A percentile compares a stretch with the other conserved stretches of the same genome.
phyloP scores from a whole-genome alignment of 2,329 filamentous ascomycete genomes.

The Ilyonectria destructans region DNA sequence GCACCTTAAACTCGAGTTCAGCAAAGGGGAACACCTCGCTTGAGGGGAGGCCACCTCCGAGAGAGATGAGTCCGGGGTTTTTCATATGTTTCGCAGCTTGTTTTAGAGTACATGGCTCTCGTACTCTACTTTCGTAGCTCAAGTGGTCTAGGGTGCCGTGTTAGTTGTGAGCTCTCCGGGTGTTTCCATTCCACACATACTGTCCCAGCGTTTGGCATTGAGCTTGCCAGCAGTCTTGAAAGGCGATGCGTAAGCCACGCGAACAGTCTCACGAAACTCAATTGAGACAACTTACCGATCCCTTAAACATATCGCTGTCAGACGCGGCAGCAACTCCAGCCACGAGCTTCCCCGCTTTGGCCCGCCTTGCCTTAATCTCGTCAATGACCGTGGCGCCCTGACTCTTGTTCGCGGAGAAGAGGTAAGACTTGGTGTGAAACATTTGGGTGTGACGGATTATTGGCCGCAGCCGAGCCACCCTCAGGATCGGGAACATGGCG shows the following conservation, averaged over 20 bases:
- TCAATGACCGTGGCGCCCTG: conserved; percentile 49
- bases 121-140: conserved; percentile 73
- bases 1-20: conserved; percentile 82
- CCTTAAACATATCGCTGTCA: conserved; percentile 89
- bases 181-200: conserved; percentile 68
- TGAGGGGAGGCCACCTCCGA: conserved; percentile 92
- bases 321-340: conserved; percentile 84
- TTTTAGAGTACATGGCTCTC: conserved; percentile 83
- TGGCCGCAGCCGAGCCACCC: conserved; percentile 40
- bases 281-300: conserved; percentile 67
- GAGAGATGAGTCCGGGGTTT: conserved; percentile 88
- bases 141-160: conserved; percentile 65
- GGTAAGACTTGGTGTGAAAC: conserved; percentile 40
- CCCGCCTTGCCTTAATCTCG: conserved; percentile 63
- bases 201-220: conserved; percentile 86
- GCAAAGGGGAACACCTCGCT: conserved; percentile 95
- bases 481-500: conserved; percentile 44
- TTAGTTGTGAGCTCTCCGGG: conserved; percentile 28
- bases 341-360: conserved; percentile 80
- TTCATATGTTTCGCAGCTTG: conserved; percentile 84
- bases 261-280: not conserved
- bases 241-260: conserved; percentile 1
- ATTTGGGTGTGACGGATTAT: conserved; percentile 28
- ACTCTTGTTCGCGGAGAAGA: conserved; percentile 42
- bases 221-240: conserved; percentile 71